Evolutionary conservation across 331 rosid species (phyloP).

Genomic region (Prunus yedoensis): DNA sequence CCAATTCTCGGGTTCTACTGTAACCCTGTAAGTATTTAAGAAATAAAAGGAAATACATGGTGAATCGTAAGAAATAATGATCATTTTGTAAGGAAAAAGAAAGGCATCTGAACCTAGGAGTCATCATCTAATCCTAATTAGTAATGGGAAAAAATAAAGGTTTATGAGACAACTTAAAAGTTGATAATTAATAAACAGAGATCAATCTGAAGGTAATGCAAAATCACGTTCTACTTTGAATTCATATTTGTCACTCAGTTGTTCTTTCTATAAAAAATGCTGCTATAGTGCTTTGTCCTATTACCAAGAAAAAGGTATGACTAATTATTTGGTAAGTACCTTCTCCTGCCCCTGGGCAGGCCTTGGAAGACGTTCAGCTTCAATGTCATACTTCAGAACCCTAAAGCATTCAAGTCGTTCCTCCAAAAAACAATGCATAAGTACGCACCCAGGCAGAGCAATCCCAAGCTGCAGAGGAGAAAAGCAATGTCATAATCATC

Average conservation of each 20-base stretch:
- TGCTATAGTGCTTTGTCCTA: background rate
- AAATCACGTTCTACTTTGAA: background rate
- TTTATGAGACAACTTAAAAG: background rate
- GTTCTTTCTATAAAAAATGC: background rate
- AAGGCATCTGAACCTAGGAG: background rate
- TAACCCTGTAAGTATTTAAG: slow-evolving; percentile 61
- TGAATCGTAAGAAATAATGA: background rate
- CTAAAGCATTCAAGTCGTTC: slow-evolving; percentile 97
- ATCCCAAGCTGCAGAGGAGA: slow-evolving; percentile 82
- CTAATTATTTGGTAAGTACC: slow-evolving; percentile 46
- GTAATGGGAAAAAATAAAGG: background rate
- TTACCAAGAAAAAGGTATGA: background rate
- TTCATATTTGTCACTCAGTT: background rate
- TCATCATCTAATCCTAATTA: background rate
- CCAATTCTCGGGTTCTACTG: slow-evolving; percentile 94
- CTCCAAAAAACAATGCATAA: slow-evolving; percentile 95
- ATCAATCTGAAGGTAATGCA: background rate
- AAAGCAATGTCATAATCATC: slow-evolving; percentile 6
- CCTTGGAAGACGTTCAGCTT: slow-evolving; percentile 92
- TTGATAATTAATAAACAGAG: background rate
- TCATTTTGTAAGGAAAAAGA: background rate
- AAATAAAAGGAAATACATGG: background rate
- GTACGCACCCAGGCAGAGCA: slow-evolving; percentile 99
- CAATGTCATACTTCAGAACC: slow-evolving; percentile 89
- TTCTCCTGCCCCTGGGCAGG: slow-evolving; percentile 87